These are phyloP conservation scores for Penicillium fuscoglaucum DNA, from an alignment of 2,329 filamentous ascomycete genomes.

Conservation along the genomic window DNA sequence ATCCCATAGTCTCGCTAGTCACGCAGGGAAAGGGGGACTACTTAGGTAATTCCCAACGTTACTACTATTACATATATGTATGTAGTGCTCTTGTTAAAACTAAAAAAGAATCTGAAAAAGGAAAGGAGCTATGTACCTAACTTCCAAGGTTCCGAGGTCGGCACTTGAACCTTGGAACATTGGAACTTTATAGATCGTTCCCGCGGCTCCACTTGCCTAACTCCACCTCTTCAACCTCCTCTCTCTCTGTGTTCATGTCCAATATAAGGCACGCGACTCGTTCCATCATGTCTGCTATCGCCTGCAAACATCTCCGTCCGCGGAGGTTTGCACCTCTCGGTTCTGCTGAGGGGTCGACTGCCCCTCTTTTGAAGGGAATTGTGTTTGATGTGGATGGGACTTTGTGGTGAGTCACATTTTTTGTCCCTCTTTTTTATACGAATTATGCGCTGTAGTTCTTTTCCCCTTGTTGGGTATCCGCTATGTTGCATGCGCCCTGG, in stretches of 20 bases:
- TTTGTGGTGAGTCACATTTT: conserved; percentile 65
- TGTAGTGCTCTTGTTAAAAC: too few species aligned
- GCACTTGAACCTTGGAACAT: neutral
- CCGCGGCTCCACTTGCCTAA: conserved; percentile 4
- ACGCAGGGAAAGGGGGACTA: too few species aligned
- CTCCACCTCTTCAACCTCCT: conserved; percentile 1
- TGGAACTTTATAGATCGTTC: conserved; percentile 1
- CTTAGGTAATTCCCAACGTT: too few species aligned
- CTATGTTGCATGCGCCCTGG: neutral
- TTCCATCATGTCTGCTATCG: conserved; percentile 26
- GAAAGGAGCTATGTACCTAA: too few species aligned
- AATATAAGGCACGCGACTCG: neutral
- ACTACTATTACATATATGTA: too few species aligned
- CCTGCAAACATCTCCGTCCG: conserved; percentile 29
- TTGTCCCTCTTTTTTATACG: neutral
- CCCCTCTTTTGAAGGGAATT: conserved; percentile 56
- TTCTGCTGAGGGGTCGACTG: conserved; percentile 32
- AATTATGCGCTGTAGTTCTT: neutral
- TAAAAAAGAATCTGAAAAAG: too few species aligned
- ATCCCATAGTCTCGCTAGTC: too few species aligned
- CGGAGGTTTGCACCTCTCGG: conserved; percentile 55
- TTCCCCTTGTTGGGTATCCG: neutral
- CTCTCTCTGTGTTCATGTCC: neutral
- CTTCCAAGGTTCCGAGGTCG: neutral
- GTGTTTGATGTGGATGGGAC: conserved; percentile 97